Percentiles rank a stretch among this genome's conserved stretches.
Conservation (phyloP, 139 green algal species). For the Edaphochlamys debaryana region DNA sequence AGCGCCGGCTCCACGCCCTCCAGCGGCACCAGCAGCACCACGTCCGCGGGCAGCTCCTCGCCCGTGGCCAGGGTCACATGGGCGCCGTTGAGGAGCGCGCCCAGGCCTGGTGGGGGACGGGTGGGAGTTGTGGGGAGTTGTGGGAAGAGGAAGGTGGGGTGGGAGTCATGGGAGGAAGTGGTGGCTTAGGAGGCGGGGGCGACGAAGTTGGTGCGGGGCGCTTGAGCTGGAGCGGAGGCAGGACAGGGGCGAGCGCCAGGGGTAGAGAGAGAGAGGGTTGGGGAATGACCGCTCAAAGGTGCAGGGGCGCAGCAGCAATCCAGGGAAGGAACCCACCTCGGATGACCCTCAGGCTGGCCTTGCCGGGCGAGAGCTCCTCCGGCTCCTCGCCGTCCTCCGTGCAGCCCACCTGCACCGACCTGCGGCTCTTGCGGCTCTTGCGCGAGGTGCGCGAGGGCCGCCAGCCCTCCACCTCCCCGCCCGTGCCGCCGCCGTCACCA, state of each 20-base stretch:
- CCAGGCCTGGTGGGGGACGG: slow-evolving; percentile 4
- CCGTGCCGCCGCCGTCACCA: neutral
- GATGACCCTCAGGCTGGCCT: slow-evolving; percentile 6
- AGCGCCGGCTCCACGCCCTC: slow-evolving; percentile 1
- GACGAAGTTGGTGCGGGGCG: neutral
- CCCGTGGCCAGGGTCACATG: slow-evolving; percentile 16
- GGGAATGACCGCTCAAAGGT: too few relatives aligned
- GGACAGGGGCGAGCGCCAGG: too few relatives aligned
- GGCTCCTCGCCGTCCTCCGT: neutral
- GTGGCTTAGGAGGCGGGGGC: neutral
- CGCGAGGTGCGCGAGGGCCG: neutral
- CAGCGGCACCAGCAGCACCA: slow-evolving; percentile 31
- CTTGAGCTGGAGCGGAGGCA: too few relatives aligned
- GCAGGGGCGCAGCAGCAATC: too few relatives aligned
- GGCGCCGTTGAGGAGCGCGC: slow-evolving; percentile 29
- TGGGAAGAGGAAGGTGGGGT: neutral
- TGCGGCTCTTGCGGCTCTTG: too few relatives aligned
- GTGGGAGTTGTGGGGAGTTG: neutral
- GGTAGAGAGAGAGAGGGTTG: too few relatives aligned
- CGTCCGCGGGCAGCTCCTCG: slow-evolving; percentile 26
- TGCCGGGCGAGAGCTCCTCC: neutral
- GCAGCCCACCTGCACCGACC: too few relatives aligned
- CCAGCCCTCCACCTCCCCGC: neutral
- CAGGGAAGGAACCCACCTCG: neutral
- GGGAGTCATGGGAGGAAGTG: neutral